phyloP scores from a whole-genome alignment of 2,329 filamentous ascomycete genomes.

The Penicillium brevicompactum region DNA sequence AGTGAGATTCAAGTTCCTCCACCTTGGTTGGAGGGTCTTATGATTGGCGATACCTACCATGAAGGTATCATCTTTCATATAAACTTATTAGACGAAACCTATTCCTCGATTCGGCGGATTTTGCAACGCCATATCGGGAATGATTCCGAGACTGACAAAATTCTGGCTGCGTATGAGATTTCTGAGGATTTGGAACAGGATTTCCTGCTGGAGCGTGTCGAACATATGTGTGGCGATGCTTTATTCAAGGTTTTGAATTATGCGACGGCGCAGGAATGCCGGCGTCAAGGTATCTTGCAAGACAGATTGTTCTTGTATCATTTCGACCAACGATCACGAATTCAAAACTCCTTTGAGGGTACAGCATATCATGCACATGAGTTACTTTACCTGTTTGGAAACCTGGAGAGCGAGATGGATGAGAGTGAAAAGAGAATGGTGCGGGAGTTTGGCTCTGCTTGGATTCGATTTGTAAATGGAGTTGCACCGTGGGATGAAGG shows the following conservation, averaged over 20 bases:
- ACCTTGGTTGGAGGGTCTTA: constrained; percentile 23
- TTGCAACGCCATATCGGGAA: constrained; percentile 14
- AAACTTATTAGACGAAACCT: constrained; percentile 23
- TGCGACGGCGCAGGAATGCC: constrained; percentile 6
- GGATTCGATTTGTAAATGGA: constrained; percentile 27
- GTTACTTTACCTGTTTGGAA: constrained; percentile 27
- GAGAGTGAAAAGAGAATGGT: constrained; percentile 18
- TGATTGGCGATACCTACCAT: constrained; percentile 30
- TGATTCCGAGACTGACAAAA: constrained; percentile 13
- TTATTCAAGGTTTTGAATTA: constrained; percentile 31
- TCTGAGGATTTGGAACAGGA: constrained; percentile 5
- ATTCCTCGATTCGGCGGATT: constrained; percentile 13
- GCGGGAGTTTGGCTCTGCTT: constrained; percentile 22
- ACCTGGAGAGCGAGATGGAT: constrained; percentile 24
- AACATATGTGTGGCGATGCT: constrained; percentile 30
- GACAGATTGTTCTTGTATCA: constrained; percentile 20
- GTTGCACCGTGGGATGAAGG: constrained; percentile 18
- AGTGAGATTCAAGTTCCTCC: constrained; percentile 19
- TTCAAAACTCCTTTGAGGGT: constrained; percentile 24
- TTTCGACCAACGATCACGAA: constrained; percentile 29
- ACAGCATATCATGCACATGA: constrained; percentile 33
- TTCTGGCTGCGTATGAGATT: constrained; percentile 26
- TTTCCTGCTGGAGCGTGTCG: constrained; percentile 16
- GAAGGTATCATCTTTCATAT: constrained; percentile 31
- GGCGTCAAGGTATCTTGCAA: neutral